Base-by-base conservation (phyloP, 2,329 filamentous ascomycete genomes). In the Coleophoma crateriformis region DNA sequence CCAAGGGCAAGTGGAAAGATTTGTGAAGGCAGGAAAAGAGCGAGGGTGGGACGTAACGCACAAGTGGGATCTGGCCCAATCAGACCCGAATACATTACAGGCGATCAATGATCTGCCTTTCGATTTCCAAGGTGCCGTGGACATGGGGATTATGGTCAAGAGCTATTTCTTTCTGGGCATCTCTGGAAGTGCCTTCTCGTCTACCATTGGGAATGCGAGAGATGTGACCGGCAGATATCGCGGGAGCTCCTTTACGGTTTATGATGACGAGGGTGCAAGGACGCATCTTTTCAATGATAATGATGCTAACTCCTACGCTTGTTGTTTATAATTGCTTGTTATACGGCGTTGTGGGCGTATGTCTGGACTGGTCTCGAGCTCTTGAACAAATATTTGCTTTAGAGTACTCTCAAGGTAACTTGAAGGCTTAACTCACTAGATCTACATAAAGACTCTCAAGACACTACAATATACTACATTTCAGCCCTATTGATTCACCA, bases 21-120 rank as follows among this genome's bases (percentile, higher is more conserved):
- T 68, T 47, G 55, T 55, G 0, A 50, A 47, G 5, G 66, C 64
- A 0, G 66, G 61, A 1, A 55, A 52, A 11, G 55, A 46, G 22
- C 58, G 64, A 33, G 66, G 66, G 6, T 68, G 66, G 66, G 57
- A 61, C 2, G 65, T 67, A 3, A 66, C 61, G 6, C 61, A 68
- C 50, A 68, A 68, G 48, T 68, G 63, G 58, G 52, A 48, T 5
- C 50, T 68, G 3, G 60, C 59, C 2, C 38, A 46, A 11, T 45
- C 50, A 8, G 58, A 63, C 45, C 32, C 47, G 7, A 45, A 54
- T 1, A 59, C 60, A 0, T 33, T 59, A 4, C 45, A 49, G 2
- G 52, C 49, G 20, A 64, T 68, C 39, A 51, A 63, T 47, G 55
- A 47, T 20, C 46, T 67, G 14, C 50, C 64, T 7, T 68, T 67